phyloP scores from a whole-genome alignment of 2,329 filamentous ascomycete genomes.

The Trichophyton mentagrophytes region DNA sequence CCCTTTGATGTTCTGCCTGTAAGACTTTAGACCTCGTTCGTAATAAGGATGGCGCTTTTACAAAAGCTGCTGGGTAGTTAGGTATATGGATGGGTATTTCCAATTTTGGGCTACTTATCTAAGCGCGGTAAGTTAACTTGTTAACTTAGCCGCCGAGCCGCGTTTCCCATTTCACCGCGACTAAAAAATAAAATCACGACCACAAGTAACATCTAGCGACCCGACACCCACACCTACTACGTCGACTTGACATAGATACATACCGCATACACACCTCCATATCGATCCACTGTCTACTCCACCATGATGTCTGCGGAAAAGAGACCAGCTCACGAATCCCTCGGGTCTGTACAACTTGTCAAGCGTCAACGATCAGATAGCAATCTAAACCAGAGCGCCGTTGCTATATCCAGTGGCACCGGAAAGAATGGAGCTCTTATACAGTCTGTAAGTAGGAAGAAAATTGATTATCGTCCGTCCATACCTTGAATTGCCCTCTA shows the following conservation, averaged over 20 bases:
- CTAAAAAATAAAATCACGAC: background rate
- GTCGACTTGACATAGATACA: background rate
- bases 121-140: background rate
- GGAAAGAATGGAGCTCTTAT: constrained; percentile 50
- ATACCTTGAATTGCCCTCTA: background rate
- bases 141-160: background rate
- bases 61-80: background rate
- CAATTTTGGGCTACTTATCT: background rate
- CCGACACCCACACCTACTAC: background rate
- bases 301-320: constrained; percentile 74
- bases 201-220: background rate
- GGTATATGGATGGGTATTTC: background rate
- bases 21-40: background rate
- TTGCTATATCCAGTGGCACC: constrained; percentile 45
- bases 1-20: background rate
- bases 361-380: constrained; percentile 72
- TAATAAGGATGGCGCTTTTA: background rate
- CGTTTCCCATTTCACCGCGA: background rate
- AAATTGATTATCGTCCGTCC: background rate
- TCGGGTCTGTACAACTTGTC: constrained; percentile 62
- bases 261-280: background rate
- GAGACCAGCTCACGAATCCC: constrained; percentile 73
- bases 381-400: constrained; percentile 40
- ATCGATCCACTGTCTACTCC: background rate
- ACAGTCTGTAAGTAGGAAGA: constrained; percentile 47